phyloP scores from a whole-genome alignment of 176 grass and related monocot genomes.

The Eragrostis curvula region DNA sequence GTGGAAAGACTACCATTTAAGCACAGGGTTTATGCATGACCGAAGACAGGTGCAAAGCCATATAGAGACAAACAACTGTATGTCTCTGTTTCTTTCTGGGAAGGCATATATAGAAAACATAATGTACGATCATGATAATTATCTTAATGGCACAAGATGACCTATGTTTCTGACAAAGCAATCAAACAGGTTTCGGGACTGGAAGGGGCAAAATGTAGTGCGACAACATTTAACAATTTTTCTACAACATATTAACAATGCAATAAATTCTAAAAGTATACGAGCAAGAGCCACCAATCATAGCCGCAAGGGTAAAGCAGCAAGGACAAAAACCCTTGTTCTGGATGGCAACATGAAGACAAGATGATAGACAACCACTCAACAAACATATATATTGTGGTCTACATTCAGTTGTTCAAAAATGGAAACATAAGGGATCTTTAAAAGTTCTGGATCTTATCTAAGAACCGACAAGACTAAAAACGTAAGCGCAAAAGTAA shows the following conservation, averaged over 20 bases:
- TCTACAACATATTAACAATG: background rate
- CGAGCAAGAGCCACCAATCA: background rate
- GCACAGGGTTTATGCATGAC: slow-evolving; percentile 5
- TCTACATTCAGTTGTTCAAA: background rate
- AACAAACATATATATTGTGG: slow-evolving; percentile 3
- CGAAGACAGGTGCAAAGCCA: background rate
- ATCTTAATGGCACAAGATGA: background rate
- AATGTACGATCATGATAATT: background rate
- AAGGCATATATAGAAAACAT: background rate
- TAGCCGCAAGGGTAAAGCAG: slow-evolving; percentile 20
- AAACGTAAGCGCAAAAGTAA: slow-evolving; percentile 6
- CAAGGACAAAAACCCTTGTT: slow-evolving; percentile 1
- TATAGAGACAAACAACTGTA: slow-evolving; percentile 12
- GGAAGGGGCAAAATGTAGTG: background rate
- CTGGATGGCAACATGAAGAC: slow-evolving; percentile 23
- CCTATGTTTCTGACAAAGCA: background rate
- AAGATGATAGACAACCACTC: background rate
- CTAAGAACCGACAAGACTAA: slow-evolving; percentile 17
- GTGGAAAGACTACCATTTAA: background rate
- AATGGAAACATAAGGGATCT: slow-evolving; percentile 2
- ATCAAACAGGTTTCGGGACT: background rate
- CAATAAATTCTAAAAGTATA: slow-evolving; percentile 21
- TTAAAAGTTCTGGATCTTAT: slow-evolving; percentile 32
- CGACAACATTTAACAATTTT: background rate
- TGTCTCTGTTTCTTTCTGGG: background rate